Evolutionary conservation across 2,329 filamentous ascomycete genomes (phyloP), one percentile per base, ranked within the genome.

Genomic region (Metarhizium guizhouense): DNA sequence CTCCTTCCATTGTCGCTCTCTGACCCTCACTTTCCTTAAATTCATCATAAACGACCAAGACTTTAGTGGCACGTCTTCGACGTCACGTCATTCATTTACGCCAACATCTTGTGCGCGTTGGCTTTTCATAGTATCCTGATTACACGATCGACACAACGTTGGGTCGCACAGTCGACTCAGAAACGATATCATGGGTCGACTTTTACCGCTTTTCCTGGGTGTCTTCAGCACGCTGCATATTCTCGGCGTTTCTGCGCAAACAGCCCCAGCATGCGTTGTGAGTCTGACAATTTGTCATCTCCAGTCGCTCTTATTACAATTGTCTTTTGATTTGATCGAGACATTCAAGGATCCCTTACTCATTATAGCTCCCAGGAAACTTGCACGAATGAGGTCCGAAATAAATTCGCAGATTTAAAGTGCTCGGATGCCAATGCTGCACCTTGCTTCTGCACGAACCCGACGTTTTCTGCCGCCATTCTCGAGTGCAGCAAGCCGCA

Each of bases 361-460:
- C 20, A 57, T 32, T 16, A 3, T 40, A 25, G 11, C 6, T 2
- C 6, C 25, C 20, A 67, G 65, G 57, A 57, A 36, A 51, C 42
- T 48, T 68, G 66, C 49, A 49, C 58, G 29, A 57, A 59, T 34
- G 47, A 61, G 29, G 47, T 61, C 6, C 61, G 61, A 52, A 54
- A 48, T 47, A 48, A 62, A 3, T 65, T 65, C 54, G 34, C 57
- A 16, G 60, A 61, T 16, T 62, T 62, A 48, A 47, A 53, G 10
- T 72, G 70, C 45, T 42, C 49, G n/a, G 65, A 59, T 56, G 66
- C 66, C 38, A 60, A 63, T 47, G 62, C 70, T 32, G 63, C 63
- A 20, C 61, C 64, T 16, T 79, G 76, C 58, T 66, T 78, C 16
- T 79, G 76, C 59, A 61, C 58, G 32, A 69, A 69, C 11, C 54